phyloP scores from a whole-genome alignment of 495 filamentous ascomycete genomes.

The Neurospora cerealis region DNA sequence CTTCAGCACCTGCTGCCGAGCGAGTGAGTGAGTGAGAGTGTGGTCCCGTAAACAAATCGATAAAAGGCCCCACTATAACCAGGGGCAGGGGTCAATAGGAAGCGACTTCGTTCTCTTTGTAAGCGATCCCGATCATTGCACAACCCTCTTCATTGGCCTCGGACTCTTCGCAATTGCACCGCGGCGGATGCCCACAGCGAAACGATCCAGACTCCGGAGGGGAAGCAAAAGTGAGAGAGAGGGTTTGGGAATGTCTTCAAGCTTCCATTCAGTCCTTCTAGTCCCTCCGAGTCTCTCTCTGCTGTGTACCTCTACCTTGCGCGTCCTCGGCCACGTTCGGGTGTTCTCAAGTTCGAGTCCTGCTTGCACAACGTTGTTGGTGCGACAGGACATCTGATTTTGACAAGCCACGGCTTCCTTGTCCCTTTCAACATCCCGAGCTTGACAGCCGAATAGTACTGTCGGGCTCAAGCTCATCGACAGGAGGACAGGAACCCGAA shows the following conservation, averaged over 20 bases:
- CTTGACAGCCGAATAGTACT: not conserved
- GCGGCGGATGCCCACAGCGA: not conserved
- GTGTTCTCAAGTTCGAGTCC: not conserved
- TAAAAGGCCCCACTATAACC: not conserved
- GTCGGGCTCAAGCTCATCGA: no score
- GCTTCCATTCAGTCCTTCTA: not conserved
- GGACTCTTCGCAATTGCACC: not conserved
- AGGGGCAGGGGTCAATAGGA: not conserved
- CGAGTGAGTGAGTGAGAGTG: not conserved
- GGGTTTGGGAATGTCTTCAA: not conserved
- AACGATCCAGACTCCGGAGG: not conserved
- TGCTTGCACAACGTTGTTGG: not conserved
- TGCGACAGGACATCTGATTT: not conserved
- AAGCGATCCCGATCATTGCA: not conserved
- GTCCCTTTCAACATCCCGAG: not conserved
- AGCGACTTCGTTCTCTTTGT: not conserved
- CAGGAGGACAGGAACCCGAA: not conserved
- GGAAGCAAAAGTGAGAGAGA: not conserved
- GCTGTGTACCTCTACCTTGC: not conserved
- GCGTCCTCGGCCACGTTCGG: not conserved
- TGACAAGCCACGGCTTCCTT: not conserved
- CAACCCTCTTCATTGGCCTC: not conserved
- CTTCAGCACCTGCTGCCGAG: not conserved
- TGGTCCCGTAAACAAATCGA: not conserved
- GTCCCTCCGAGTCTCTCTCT: not conserved